phyloP scores from a whole-genome alignment of 805 yeast genomes.

The Candida argentea region DNA sequence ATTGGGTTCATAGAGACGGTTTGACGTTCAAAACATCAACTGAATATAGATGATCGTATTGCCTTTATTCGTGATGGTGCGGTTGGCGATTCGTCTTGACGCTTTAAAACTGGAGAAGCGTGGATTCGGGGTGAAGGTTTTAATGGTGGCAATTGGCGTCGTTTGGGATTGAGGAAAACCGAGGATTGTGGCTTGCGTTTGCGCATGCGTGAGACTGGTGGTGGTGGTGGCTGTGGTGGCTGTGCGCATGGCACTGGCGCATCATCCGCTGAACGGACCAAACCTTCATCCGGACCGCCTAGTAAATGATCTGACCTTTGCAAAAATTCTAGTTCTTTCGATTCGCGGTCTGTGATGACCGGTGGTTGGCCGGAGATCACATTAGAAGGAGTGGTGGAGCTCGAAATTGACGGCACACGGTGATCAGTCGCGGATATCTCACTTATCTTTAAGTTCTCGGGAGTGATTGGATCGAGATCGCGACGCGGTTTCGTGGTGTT shows the following conservation, averaged over 20 bases:
- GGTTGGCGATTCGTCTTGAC: slow-evolving; percentile 2
- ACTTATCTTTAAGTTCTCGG: no score
- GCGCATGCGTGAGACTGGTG: neutral
- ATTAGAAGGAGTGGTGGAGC: no score
- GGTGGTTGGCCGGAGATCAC: no score
- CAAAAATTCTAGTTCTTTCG: no score
- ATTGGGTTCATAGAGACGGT: slow-evolving; percentile 1
- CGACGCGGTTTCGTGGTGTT: no score
- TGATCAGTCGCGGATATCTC: no score
- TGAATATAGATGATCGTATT: slow-evolving; percentile 21
- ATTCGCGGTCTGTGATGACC: no score
- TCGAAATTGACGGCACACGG: no score
- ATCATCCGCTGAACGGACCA: slow-evolving; percentile 8
- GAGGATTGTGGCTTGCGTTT: slow-evolving; percentile 3
- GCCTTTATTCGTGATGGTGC: slow-evolving; percentile 11
- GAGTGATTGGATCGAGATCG: no score
- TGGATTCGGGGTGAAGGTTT: slow-evolving; percentile 2
- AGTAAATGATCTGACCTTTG: no score
- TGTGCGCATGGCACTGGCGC: no score
- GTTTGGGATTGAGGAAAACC: slow-evolving; percentile 5
- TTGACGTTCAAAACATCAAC: slow-evolving; percentile 5
- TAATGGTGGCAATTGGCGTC: slow-evolving; percentile 4
- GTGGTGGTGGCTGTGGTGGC: neutral
- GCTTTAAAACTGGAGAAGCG: slow-evolving; percentile 3
- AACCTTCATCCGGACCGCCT: no score